Conservation (phyloP, 805 yeast genomes). For the Kuraishia floccosa region DNA sequence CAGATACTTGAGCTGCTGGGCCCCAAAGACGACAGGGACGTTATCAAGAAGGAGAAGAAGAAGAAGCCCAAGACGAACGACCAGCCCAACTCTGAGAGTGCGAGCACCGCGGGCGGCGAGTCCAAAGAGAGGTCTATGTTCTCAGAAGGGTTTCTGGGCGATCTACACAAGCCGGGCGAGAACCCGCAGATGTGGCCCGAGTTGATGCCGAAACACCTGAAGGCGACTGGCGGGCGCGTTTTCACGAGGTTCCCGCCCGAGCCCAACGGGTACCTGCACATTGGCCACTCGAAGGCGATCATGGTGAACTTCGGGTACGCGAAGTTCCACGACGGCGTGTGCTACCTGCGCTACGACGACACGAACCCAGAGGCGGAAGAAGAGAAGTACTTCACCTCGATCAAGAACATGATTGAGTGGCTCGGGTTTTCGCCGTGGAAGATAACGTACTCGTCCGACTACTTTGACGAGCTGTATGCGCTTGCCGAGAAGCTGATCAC, state of each 20-base stretch:
- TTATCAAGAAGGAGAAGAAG: constrained; percentile 66
- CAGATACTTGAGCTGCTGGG: constrained; percentile 67
- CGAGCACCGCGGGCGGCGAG: constrained; percentile 13
- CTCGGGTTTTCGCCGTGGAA: constrained; percentile 91
- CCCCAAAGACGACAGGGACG: constrained; percentile 94
- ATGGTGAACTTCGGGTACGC: constrained; percentile 98
- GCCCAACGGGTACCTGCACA: constrained; percentile 95
- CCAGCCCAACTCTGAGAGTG: constrained; percentile 6
- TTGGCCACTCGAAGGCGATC: constrained; percentile 97
- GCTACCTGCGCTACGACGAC: constrained; percentile 92
- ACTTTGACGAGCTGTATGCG: constrained; percentile 80
- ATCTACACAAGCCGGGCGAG: constrained; percentile 89
- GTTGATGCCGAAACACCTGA: constrained; percentile 69
- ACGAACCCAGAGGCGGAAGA: constrained; percentile 99
- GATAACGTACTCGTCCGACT: constrained; percentile 91
- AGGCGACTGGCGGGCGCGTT: constrained; percentile 71
- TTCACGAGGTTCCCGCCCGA: constrained; percentile 97
- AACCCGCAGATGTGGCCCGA: constrained; percentile 88
- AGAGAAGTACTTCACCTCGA: constrained; percentile 78
- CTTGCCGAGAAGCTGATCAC: constrained; percentile 77
- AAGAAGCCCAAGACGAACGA: constrained; percentile 22
- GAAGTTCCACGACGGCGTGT: constrained; percentile 70
- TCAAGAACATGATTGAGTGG: constrained; percentile 81
- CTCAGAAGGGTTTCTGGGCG: constrained; percentile 91
- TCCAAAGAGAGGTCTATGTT: constrained; percentile 62